phyloP scores from a whole-genome alignment of 257 asterid species.

The Ilex asprella region DNA sequence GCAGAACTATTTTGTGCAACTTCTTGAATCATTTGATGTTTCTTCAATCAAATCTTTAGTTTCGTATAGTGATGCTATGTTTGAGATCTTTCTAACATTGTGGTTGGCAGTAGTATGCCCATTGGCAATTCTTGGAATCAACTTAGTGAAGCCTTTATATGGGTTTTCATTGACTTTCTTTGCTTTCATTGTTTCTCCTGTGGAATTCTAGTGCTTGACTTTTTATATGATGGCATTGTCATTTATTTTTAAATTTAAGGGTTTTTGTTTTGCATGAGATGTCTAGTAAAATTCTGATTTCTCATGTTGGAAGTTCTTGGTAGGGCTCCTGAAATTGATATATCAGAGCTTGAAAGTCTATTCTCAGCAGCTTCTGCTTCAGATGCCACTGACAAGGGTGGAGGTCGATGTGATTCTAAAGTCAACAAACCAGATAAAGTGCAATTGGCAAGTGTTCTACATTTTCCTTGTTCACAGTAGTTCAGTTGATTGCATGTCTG shows the following conservation, averaged over 20 bases:
- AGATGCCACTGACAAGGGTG: slow-evolving; percentile 65
- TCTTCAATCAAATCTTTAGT: not conserved
- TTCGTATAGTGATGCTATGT: not conserved
- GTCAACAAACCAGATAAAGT: slow-evolving; percentile 90
- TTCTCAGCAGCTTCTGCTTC: slow-evolving; percentile 93
- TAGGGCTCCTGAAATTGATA: slow-evolving; percentile 97
- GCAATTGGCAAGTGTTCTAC: slow-evolving; percentile 61
- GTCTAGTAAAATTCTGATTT: slow-evolving; percentile 23
- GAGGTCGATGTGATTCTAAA: slow-evolving; percentile 72
- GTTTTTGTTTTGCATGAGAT: not conserved
- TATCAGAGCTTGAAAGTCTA: slow-evolving; percentile 92
- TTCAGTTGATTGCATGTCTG: not conserved
- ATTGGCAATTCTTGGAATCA: no score
- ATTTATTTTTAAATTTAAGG: no score
- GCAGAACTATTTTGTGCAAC: not conserved
- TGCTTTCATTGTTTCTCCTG: no score
- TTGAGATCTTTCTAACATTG: not conserved
- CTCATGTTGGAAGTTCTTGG: slow-evolving; percentile 4
- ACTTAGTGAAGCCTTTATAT: no score
- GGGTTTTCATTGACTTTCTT: no score
- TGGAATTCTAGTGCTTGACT: no score
- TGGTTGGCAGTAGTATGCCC: not conserved
- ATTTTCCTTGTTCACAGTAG: not conserved
- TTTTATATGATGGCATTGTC: no score
- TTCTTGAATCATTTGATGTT: not conserved